Percentiles rank a stretch among this genome's conserved stretches.
Conservation (phyloP, 441 rosid genomes). For the Pelargonium fulgidum region DNA sequence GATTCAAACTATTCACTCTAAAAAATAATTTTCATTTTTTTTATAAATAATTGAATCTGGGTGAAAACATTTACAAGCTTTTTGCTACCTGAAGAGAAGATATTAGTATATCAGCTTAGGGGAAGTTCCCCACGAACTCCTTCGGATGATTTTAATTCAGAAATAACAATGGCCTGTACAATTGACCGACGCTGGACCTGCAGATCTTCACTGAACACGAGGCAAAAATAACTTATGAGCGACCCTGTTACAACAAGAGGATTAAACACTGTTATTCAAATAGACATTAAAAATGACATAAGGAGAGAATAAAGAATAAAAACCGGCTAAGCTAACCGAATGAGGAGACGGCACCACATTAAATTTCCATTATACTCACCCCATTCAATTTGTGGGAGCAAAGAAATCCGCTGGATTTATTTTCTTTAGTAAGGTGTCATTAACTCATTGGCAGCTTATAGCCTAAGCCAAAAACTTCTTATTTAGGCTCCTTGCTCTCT, state of each 20-base stretch:
- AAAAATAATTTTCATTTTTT: neutral
- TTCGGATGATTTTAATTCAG: neutral
- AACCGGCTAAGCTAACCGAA: no score
- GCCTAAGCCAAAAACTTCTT: no score
- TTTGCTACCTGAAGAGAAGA: neutral
- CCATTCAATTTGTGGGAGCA: no score
- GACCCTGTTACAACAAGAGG: neutral
- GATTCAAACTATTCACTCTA: neutral
- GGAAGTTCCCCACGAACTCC: neutral
- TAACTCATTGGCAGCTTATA: no score
- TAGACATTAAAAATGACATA: neutral
- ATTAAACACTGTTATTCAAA: constrained; percentile 14
- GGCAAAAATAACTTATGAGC: neutral
- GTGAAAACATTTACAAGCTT: constrained; percentile 2
- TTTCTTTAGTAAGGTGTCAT: no score
- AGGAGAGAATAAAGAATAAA: no score
- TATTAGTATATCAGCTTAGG: constrained; percentile 1
- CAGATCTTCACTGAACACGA: neutral
- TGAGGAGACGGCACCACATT: no score
- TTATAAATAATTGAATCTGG: neutral
- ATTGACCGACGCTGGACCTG: no score
- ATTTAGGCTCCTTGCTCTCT: no score
- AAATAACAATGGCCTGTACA: no score
- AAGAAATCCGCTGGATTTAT: no score
- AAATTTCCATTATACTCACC: no score